phyloP scores from a whole-genome alignment of 1,139 yeast species.

The Kurtzmaniella quercitrusa region DNA sequence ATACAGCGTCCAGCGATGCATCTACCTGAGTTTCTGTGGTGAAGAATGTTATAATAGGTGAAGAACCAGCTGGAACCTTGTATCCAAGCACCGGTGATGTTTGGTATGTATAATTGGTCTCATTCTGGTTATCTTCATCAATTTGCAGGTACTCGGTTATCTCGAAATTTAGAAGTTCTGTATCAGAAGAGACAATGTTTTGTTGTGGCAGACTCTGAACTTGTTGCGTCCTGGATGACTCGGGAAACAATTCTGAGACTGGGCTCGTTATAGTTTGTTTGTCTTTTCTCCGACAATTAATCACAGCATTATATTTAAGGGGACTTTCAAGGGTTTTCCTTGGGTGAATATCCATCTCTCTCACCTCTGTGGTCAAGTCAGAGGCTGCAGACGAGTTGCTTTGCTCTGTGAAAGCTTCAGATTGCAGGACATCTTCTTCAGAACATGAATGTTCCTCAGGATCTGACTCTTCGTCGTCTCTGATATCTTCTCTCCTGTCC shows the following conservation, averaged over 20 bases:
- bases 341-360: neutral
- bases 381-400: neutral
- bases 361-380: neutral
- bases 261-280: neutral
- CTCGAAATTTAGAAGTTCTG: constrained; percentile 4
- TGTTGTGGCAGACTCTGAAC: neutral
- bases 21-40: neutral
- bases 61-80: neutral
- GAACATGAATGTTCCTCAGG: constrained; percentile 4
- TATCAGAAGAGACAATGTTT: constrained; percentile 3
- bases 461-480: constrained; percentile 6
- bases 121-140: neutral
- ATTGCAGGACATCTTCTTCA: constrained; percentile 3
- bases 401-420: neutral
- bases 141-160: constrained; percentile 1
- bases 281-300: neutral
- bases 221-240: neutral
- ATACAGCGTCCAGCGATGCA: neutral
- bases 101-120: neutral
- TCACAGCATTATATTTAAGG: neutral
- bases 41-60: neutral
- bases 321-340: neutral
- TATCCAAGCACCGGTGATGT: neutral
- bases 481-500: neutral
- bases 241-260: neutral